Evolutionary conservation across 768 basidiomycete genomes (phyloP), one percentile per base, ranked within the genome.

Genomic region (Trametes sanguinea): DNA sequence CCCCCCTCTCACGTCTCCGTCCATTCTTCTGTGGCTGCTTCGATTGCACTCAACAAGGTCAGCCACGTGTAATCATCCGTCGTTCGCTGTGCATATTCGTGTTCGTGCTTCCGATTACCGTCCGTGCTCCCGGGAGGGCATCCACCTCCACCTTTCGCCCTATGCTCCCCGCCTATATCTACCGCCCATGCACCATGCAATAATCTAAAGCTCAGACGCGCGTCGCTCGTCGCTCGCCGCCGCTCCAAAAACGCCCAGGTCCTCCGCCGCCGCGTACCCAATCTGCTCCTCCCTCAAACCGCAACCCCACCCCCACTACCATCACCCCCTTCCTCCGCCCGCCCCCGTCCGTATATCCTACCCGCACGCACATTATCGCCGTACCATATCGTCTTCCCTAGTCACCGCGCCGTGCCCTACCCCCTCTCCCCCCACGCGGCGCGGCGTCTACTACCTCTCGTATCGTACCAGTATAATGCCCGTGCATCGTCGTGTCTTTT

Each of bases 401-500:
- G 60, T 54, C 52, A 29, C 50, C 53, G 46, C 53, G 32, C 59
- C 7, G 51, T 13, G 2, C 37, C 33, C 29, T n/a, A n/a, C n/a
- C n/a, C 1, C 10, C 29, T 6, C 33, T n/a, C 0, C 42, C 44
- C 30, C 22, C 30, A 3, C 35, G 16, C 5, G 39, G 35, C 22
- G 60, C 52, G 47, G 54, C 61, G 61, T 42, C 54, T 56, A 50
- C 40, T 61, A 61, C 39, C 40, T 42, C 54, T 62, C 60, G 61
- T 62, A 62, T 62, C 60, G 61, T 62, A 62, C 46, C 48, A 62
- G 61, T 62, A 62, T 62, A 62, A 62, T 62, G 44, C 33, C 27
- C 48, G 45, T 30, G 39, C 51, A 45, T 45, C 55, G 40, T 40
- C 35, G 32, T 48, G 35, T 39, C 45, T 4, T 22, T 22, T 22